Evolutionary conservation across 441 rosid species (phyloP), one percentile per base, ranked within the genome.

Genomic region (Aleurites moluccanus): DNA sequence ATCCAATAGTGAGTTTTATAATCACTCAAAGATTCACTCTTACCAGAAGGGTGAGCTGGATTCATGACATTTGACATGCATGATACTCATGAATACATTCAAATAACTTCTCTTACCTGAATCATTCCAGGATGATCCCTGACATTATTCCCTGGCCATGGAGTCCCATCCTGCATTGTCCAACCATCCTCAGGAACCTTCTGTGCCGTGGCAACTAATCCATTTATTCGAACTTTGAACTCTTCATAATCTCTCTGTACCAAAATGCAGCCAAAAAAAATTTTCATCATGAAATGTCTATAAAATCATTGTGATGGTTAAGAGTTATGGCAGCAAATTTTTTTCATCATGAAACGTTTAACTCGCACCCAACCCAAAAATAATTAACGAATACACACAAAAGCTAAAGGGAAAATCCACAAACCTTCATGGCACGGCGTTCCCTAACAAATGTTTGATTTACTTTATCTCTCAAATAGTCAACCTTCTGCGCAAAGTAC

Each of bases 81-180:
- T 33, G 47, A 56, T 50, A 30, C 28, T 38, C 13, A 27, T 45
- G 28, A 57, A 69, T 25, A 33, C 38, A 59, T 44, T 13, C 45
- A 74, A 64, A 52, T 61, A 73, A 79, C 77, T 62, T 25, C 72
- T 65, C 70, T 75, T 21, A 95, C 99, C 94, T 95, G 99, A 55
- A 95, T 95, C 99, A 95, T 95, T 79, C 98, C 99, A 13, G 99
- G 99, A 85, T 95, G 99, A 80, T 95, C 98, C 55, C 96, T 83
- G 61, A 88, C 89, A 79, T 84, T 89, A 81, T 95, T 95, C 73
- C 99, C 99, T 1, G 99, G 99, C 96, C 98, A 95, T 28, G 94
- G 97, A 64, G 97, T 93, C 55, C 98, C 99, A 67, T 95, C 98
- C 86, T 95, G 99, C 99, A 95, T 92, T 14, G 97, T 93, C 99